phyloP scores from a whole-genome alignment of 1,139 yeast genomes.

The Nakaseomyces uthaithaninus region DNA sequence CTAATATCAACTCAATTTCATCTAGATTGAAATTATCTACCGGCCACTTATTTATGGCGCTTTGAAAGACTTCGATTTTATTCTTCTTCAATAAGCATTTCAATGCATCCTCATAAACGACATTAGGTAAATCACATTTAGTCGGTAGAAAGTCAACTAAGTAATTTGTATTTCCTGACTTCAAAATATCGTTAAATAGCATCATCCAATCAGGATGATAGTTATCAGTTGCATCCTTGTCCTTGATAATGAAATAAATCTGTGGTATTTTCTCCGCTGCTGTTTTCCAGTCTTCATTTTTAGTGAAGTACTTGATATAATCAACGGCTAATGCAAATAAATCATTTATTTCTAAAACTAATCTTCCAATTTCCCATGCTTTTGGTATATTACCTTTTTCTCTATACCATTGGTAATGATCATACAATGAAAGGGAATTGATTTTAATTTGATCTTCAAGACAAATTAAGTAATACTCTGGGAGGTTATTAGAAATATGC shows the following conservation, averaged over 20 bases:
- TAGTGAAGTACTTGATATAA: slow-evolving; percentile 51
- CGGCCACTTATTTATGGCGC: slow-evolving; percentile 52
- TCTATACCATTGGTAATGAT: slow-evolving; percentile 66
- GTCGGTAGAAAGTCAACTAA: not conserved
- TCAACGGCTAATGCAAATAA: slow-evolving; percentile 55
- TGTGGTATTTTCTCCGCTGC: not conserved
- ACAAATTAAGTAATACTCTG: slow-evolving; percentile 60
- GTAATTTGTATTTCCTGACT: not conserved
- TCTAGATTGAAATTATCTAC: slow-evolving; percentile 44
- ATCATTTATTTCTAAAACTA: slow-evolving; percentile 43
- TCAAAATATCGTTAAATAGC: not conserved
- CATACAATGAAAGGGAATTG: slow-evolving; percentile 56
- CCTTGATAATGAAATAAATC: not conserved
- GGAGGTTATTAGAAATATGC: slow-evolving; percentile 33
- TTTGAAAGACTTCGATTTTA: slow-evolving; percentile 35
- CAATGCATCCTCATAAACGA: slow-evolving; percentile 50
- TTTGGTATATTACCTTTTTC: slow-evolving; percentile 46
- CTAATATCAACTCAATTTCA: slow-evolving; percentile 41
- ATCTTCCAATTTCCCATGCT: slow-evolving; percentile 72
- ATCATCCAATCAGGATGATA: slow-evolving; percentile 46
- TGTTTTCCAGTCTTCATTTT: slow-evolving; percentile 44
- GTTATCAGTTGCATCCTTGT: slow-evolving; percentile 17
- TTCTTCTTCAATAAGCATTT: slow-evolving; percentile 39
- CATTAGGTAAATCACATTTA: not conserved
- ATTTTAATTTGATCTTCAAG: slow-evolving; percentile 79